Conservation (phyloP, 2,329 filamentous ascomycete genomes). For the Colletotrichum theobromicola region DNA sequence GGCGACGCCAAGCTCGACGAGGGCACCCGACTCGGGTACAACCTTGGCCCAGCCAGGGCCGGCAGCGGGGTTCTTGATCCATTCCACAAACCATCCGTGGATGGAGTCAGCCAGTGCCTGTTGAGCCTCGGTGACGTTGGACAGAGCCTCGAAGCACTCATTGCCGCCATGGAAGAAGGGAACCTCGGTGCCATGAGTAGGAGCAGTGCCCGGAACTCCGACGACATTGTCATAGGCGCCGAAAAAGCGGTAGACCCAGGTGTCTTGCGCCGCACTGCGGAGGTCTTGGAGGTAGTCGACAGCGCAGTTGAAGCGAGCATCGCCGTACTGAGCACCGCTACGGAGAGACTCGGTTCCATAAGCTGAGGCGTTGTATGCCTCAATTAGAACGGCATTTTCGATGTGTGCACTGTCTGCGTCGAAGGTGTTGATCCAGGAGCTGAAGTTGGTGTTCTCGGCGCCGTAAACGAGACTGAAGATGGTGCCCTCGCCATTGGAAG, state of each 20-base stretch:
- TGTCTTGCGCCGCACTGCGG: slow-evolving; percentile 39
- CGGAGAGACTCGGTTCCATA: slow-evolving; percentile 40
- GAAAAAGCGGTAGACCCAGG: slow-evolving; percentile 50
- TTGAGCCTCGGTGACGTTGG: slow-evolving; percentile 38
- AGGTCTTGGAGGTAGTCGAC: slow-evolving; percentile 44
- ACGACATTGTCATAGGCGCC: slow-evolving; percentile 45
- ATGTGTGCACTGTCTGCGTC: slow-evolving; percentile 44
- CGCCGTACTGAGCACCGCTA: slow-evolving; percentile 48
- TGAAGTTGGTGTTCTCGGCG: slow-evolving; percentile 33
- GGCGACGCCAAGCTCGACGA: slow-evolving; percentile 38
- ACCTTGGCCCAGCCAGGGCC: slow-evolving; percentile 46
- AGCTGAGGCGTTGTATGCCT: slow-evolving; percentile 38
- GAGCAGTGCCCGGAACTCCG: slow-evolving; percentile 35
- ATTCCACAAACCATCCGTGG: slow-evolving; percentile 46
- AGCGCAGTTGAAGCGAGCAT: slow-evolving; percentile 50
- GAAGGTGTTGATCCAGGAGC: slow-evolving; percentile 36
- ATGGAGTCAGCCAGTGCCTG: slow-evolving; percentile 46
- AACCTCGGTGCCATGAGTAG: slow-evolving; percentile 44
- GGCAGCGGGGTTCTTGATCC: slow-evolving; percentile 47
- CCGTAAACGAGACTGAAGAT: slow-evolving; percentile 41
- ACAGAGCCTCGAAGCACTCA: slow-evolving; percentile 40
- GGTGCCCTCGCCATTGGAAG: slow-evolving; percentile 38
- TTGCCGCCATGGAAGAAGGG: slow-evolving; percentile 52
- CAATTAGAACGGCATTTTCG: slow-evolving; percentile 34
- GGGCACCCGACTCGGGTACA: slow-evolving; percentile 30